These are phyloP conservation scores for Hamigera avellanea DNA, from an alignment of 495 filamentous ascomycete species.

Conservation along the genomic window DNA sequence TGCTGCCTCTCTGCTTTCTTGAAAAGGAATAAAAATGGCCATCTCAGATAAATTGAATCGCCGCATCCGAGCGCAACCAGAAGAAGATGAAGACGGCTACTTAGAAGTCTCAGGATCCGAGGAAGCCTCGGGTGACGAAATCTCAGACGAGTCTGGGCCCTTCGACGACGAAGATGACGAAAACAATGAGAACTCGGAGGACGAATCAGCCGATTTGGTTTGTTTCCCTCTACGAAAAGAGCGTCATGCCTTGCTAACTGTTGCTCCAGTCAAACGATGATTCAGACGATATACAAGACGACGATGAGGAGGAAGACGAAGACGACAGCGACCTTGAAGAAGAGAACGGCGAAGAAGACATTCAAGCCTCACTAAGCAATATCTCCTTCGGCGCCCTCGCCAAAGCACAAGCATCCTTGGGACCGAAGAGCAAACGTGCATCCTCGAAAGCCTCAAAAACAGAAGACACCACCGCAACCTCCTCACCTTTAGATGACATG, in stretches of 20 bases:
- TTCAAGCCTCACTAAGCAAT: conserved; percentile 28
- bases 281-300: conserved; percentile 14
- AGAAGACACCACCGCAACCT: conserved; percentile 5
- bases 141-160: conserved; percentile 12
- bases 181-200: conserved; percentile 11
- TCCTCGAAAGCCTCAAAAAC: conserved; percentile 3
- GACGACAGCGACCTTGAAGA: conserved; percentile 15
- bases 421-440: conserved; percentile 25
- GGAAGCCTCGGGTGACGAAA: conserved; percentile 11
- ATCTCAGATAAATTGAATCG: conserved; percentile 43
- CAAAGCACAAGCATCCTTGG: conserved; percentile 66
- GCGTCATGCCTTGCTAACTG: not conserved
- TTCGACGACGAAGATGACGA: conserved; percentile 13
- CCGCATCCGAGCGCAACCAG: conserved; percentile 45
- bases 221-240: not conserved
- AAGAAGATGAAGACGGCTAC: conserved; percentile 35
- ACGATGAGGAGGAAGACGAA: conserved; percentile 16
- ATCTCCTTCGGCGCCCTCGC: conserved; percentile 83
- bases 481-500: conserved; percentile 25
- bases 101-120: conserved; percentile 18
- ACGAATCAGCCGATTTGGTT: not conserved
- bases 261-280: conserved; percentile 7
- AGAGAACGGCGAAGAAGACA: conserved; percentile 22
- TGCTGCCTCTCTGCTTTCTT: no score
- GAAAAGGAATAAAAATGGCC: conserved; percentile 24